Conservation (phyloP, 164 flowering plant genomes). For the Vitis rupestris region DNA sequence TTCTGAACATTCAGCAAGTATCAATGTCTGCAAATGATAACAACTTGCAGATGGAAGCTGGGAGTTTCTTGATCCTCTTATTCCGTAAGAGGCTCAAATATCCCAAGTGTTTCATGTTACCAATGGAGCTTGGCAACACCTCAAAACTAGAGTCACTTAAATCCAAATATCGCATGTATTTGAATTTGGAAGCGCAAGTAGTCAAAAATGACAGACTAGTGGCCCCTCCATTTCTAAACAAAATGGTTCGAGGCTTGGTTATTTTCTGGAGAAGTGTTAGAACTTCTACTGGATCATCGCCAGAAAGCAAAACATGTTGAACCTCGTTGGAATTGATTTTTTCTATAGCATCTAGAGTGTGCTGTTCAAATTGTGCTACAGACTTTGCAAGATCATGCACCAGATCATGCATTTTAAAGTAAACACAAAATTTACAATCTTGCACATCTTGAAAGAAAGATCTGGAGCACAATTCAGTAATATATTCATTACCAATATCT, state of each 20-base stretch:
- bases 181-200: neutral
- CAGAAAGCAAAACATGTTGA: too few relatives aligned
- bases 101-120: slow-evolving; percentile 19
- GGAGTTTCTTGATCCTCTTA: neutral
- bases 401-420: slow-evolving; percentile 26
- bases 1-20: neutral
- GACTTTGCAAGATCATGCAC: slow-evolving; percentile 18
- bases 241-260: neutral
- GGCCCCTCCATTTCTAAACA: neutral
- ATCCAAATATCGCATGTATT: slow-evolving; percentile 7
- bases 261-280: too few relatives aligned
- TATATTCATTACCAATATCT: slow-evolving; percentile 14
- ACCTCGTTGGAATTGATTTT: too few relatives aligned
- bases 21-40: neutral
- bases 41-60: slow-evolving; percentile 1
- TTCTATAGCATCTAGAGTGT: neutral
- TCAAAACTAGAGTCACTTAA: neutral
- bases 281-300: too few relatives aligned
- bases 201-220: neutral
- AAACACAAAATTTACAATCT: neutral
- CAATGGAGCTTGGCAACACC: slow-evolving; percentile 16
- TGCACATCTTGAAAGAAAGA: slow-evolving; percentile 22
- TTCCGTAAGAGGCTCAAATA: slow-evolving; percentile 9
- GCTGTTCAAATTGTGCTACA: neutral
- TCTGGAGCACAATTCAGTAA: slow-evolving; percentile 10